Base-by-base conservation (phyloP, 306 rosid genomes). In the Pachyrhizus erosus region DNA sequence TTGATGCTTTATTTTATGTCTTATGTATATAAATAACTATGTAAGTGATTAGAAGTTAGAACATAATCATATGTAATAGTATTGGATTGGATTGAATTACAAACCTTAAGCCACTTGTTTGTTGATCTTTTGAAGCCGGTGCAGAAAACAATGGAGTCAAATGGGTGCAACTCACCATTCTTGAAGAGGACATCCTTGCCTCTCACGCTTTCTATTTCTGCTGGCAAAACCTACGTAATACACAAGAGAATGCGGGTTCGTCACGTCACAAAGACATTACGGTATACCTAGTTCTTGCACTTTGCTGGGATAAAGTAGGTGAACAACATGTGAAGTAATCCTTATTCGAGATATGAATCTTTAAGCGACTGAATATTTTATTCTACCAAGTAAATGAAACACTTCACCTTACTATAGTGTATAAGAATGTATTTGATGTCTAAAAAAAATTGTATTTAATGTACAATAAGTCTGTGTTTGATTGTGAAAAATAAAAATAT, bases 71-170 rank as follows among this genome's bases (percentile, higher is more conserved):
- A 15, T 10, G 49, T 43, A 10, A 11, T 10, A n/a, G n/a, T n/a
- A n/a, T n/a, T n/a, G n/a, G n/a, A 40, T 9, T 40, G 45, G 45
- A 43, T 13, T 11, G 18, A 49, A 18, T 5, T 26, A 42, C 67
- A 20, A 80, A 93, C 98, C 93, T 87, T 90, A 33, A 94, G 97
- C 95, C 97, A 94, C 74, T 84, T 86, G 23, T 83, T 82, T 0
- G 94, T 92, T 13, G 95, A 89, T 82, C 94, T 90, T 37, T 73
- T 88, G 85, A 94, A 94, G 9, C 98, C 95, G 0, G 98, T 92
- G 82, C 97, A 92, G 64, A 94, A 92, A 18, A 94, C 46, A 7
- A 92, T 89, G 7, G 94, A 49, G 76, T 94, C 91, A 76, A 90
- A 90, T 43, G 84, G 62, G 69, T 83, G 81, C 11, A 80, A 73